Percentiles rank a stretch among this genome's conserved stretches.
These are phyloP conservation scores for Melampsora americana DNA, from an alignment of 1,284 basidiomycete species.

Conservation along the genomic window DNA sequence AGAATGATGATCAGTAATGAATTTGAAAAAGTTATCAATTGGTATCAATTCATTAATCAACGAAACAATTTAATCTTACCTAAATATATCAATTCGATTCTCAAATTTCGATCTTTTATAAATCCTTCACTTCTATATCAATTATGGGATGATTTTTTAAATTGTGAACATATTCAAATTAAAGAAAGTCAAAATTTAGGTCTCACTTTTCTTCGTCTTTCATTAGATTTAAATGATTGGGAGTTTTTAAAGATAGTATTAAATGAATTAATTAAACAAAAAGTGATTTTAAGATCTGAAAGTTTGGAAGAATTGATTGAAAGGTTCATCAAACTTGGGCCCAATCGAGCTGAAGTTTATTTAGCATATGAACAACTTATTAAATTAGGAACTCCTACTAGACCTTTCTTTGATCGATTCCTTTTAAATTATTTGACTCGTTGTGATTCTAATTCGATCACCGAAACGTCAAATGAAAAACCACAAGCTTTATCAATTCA, in stretches of 20 bases:
- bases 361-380: conserved; percentile 10
- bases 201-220: background rate
- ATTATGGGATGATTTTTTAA: background rate
- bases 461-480: conserved; percentile 58
- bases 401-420: conserved; percentile 36
- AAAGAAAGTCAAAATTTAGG: background rate
- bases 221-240: background rate
- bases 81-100: background rate
- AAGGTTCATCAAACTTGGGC: background rate
- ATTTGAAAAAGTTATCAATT: conserved; percentile 14
- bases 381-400: conserved; percentile 11
- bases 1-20: background rate
- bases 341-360: conserved; percentile 16
- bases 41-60: conserved; percentile 25
- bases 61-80: background rate
- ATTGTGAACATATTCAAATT: background rate
- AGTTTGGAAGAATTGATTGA: conserved; percentile 7
- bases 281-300: background rate
- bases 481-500: conserved; percentile 51
- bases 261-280: background rate
- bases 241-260: background rate
- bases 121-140: background rate
- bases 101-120: conserved; percentile 7
- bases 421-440: conserved; percentile 53
- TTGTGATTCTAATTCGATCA: conserved; percentile 61